These are phyloP conservation scores for Moricandia moricandioides DNA, from an alignment of 345 rosid genomes.

Conservation along the genomic window DNA sequence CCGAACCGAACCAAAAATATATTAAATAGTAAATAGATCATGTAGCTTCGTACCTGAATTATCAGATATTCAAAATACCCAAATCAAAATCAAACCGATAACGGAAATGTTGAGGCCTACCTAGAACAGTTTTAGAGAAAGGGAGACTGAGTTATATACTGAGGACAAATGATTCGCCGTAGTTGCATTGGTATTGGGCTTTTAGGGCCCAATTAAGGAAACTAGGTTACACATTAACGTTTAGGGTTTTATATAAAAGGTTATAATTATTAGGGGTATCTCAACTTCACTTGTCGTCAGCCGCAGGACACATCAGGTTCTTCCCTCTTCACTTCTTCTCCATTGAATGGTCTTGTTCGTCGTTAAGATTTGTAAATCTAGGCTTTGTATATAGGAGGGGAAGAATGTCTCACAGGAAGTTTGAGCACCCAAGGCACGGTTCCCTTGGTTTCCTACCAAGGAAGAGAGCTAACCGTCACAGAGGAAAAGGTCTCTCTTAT, in stretches of 20 bases:
- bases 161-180: background rate
- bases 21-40: no score
- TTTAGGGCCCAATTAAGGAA: background rate
- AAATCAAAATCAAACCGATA: no score
- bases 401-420: background rate
- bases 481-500: background rate
- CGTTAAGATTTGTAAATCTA: background rate
- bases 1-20: no score
- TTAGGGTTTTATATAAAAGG: background rate
- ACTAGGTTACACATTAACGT: background rate
- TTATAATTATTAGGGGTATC: background rate
- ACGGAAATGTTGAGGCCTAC: no score
- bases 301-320: slow-evolving; percentile 26
- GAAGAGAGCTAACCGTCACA: background rate
- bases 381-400: background rate
- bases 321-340: background rate
- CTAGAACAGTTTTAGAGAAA: no score
- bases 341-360: background rate
- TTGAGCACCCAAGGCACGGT: background rate
- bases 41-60: no score
- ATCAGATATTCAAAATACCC: no score
- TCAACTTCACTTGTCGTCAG: background rate
- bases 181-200: slow-evolving; percentile 11
- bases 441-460: background rate
- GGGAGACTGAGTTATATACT: slow-evolving; percentile 7